These are phyloP conservation scores for Cynanchum wilfordii DNA, from an alignment of 257 asterid genomes.

Conservation along the genomic window DNA sequence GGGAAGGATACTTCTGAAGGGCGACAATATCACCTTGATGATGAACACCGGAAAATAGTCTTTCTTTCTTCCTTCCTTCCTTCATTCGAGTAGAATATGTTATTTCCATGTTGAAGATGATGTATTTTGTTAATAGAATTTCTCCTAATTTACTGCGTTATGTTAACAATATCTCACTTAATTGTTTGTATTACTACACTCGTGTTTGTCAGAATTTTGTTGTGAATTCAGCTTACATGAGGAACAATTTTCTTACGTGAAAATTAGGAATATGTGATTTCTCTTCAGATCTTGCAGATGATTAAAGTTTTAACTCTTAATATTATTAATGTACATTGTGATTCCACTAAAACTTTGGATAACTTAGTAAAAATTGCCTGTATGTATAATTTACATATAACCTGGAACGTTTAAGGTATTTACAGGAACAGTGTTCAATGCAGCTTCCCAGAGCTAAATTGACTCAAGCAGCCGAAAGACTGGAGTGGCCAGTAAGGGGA, in stretches of 20 bases:
- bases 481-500: background rate
- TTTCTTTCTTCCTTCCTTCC: too few relatives aligned
- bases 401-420: too few relatives aligned
- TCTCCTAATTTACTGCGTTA: background rate
- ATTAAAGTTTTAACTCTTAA: background rate
- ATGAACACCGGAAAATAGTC: conserved; percentile 31
- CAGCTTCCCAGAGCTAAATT: background rate
- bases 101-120: background rate
- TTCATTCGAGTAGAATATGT: background rate
- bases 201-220: background rate
- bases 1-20: conserved; percentile 49
- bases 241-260: background rate
- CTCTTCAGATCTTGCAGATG: background rate
- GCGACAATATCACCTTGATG: conserved; percentile 48
- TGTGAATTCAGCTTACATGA: background rate
- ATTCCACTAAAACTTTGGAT: background rate
- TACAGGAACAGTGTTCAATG: background rate
- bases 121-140: background rate
- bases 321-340: background rate
- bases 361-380: background rate
- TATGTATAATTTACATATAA: background rate
- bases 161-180: background rate
- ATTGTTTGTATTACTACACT: background rate
- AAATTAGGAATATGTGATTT: background rate
- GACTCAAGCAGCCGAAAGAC: background rate